Evolutionary conservation across 176 grass and related monocot species (phyloP).

Genomic region (Carex myosuroides): DNA sequence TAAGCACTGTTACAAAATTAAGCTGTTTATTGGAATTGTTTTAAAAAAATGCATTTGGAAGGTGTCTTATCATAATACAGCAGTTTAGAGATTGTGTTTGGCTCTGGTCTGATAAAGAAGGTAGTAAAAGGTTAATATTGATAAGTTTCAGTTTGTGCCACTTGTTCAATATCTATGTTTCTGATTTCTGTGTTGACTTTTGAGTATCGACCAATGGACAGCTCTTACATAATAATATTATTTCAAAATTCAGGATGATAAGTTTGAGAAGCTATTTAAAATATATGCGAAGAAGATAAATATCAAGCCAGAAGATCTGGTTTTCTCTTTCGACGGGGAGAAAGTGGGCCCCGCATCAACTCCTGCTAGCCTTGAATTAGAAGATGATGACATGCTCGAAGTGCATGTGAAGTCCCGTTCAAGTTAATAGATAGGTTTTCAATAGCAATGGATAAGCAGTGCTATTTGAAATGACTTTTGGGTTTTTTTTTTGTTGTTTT

Average conservation of each 20-base stretch:
- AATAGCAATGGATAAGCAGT: background rate
- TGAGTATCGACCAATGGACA: background rate
- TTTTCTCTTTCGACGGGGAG: constrained; percentile 74
- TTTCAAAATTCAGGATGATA: constrained; percentile 56
- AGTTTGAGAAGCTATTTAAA: constrained; percentile 73
- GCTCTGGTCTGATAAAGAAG: background rate
- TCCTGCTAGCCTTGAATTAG: constrained; percentile 59
- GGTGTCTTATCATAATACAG: background rate
- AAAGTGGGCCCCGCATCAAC: constrained; percentile 42
- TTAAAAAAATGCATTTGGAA: background rate
- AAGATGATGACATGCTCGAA: constrained; percentile 82
- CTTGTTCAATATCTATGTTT: background rate
- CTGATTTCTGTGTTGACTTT: background rate
- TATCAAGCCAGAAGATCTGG: constrained; percentile 33
- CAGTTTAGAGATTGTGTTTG: background rate
- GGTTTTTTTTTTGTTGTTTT: background rate
- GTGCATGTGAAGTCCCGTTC: constrained; percentile 44
- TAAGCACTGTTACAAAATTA: background rate
- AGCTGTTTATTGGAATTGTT: background rate
- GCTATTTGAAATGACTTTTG: background rate
- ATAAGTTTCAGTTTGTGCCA: background rate
- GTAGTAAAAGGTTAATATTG: background rate
- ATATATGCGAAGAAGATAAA: constrained; percentile 60
- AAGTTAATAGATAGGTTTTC: constrained; percentile 6
- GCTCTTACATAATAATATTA: background rate